phyloP scores from a whole-genome alignment of 768 basidiomycete species.

The Tylopilus intermedius region DNA sequence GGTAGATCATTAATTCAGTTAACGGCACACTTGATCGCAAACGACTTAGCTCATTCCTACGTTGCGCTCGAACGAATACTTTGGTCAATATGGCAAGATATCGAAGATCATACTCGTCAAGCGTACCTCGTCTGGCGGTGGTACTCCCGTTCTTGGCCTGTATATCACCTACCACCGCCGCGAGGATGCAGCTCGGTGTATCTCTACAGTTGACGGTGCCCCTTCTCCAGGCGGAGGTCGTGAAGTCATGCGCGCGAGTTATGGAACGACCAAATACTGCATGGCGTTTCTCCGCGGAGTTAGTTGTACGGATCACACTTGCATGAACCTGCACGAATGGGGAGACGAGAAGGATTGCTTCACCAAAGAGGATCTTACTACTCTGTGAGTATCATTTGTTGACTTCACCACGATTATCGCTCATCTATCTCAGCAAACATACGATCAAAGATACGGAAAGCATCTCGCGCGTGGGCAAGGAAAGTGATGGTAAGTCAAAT shows the following conservation, averaged over 20 bases:
- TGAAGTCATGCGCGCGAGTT: slow-evolving; percentile 87
- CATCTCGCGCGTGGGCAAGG: slow-evolving; percentile 52
- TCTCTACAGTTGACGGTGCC: slow-evolving; percentile 88
- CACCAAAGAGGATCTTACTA: slow-evolving; percentile 92
- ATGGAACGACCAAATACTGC: slow-evolving; percentile 97
- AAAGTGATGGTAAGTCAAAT: slow-evolving; percentile 47
- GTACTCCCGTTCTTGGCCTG: slow-evolving; percentile 77
- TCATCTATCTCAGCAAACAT: slow-evolving; percentile 60
- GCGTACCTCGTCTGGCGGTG: slow-evolving; percentile 70
- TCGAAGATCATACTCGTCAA: slow-evolving; percentile 91
- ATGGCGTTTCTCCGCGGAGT: slow-evolving; percentile 88
- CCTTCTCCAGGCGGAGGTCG: slow-evolving; percentile 85
- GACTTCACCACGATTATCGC: background rate
- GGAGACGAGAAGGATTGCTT: slow-evolving; percentile 98
- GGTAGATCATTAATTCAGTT: slow-evolving; percentile 19
- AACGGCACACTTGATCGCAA: slow-evolving; percentile 1
- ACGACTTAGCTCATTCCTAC: slow-evolving; percentile 74
- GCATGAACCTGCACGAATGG: slow-evolving; percentile 96
- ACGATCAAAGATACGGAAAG: slow-evolving; percentile 87
- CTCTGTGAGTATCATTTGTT: slow-evolving; percentile 54
- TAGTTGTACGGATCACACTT: slow-evolving; percentile 80
- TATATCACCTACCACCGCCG: slow-evolving; percentile 94
- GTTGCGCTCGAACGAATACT: slow-evolving; percentile 91
- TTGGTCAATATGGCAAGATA: slow-evolving; percentile 98
- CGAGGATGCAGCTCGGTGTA: slow-evolving; percentile 92